These are phyloP conservation scores for Huntiella moniliformis DNA, from an alignment of 2,329 filamentous ascomycete genomes.

Conservation along the genomic window DNA sequence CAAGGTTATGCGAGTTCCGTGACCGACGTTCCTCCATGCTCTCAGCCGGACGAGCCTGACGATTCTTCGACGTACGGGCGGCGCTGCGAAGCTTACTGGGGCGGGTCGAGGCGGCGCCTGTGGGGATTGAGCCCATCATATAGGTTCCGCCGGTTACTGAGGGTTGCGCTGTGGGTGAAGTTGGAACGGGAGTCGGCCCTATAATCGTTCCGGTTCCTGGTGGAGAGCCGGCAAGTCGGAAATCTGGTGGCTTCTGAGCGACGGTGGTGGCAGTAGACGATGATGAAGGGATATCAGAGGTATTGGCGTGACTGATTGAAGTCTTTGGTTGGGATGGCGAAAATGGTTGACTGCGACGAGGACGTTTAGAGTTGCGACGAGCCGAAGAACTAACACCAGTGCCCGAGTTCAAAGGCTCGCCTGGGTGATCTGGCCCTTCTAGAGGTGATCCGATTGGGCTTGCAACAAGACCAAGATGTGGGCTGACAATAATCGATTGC, in stretches of 20 bases:
- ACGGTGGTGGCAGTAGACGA: background rate
- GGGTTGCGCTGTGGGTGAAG: background rate
- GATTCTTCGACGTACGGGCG: slow-evolving; percentile 17
- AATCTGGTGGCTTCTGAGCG: background rate
- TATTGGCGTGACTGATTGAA: background rate
- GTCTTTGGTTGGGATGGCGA: background rate
- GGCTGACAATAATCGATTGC: no score
- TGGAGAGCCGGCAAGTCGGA: background rate
- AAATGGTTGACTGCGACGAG: background rate
- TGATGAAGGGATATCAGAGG: slow-evolving; percentile 6
- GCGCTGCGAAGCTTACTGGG: slow-evolving; percentile 16
- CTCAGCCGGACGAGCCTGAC: slow-evolving; percentile 15
- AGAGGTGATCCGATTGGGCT: no score
- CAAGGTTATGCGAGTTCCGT: slow-evolving; percentile 18
- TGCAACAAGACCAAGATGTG: no score
- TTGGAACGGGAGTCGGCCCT: background rate
- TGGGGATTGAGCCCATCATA: slow-evolving; percentile 10
- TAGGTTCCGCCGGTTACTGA: slow-evolving; percentile 6
- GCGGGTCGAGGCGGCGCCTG: slow-evolving; percentile 2
- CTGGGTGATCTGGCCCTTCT: no score
- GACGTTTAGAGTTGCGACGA: background rate
- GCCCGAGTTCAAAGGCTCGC: no score
- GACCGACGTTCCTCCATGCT: slow-evolving; percentile 16
- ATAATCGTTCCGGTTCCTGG: background rate
- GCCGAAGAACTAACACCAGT: no score